These are phyloP conservation scores for Leishmania amazonensis DNA, from an alignment of 208 protist species.

Conservation along the genomic window DNA sequence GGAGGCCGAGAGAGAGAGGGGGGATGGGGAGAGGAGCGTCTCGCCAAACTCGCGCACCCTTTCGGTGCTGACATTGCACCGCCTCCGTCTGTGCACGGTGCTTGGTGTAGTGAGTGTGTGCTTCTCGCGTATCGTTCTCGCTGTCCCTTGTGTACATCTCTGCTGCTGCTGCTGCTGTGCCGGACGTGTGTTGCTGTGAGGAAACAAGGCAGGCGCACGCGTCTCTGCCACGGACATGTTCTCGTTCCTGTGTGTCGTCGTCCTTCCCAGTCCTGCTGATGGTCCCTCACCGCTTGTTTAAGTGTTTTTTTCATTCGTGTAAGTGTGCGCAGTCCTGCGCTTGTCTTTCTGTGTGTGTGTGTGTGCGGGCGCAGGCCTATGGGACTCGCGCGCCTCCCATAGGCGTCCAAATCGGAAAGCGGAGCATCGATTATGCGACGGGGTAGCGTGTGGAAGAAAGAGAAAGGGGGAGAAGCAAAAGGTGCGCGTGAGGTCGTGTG, in stretches of 20 bases:
- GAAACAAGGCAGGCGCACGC: background rate
- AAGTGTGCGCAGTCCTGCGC: background rate
- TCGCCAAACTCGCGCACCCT: background rate
- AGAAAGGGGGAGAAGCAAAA: background rate
- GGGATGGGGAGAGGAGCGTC: background rate
- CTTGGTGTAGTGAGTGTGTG: background rate
- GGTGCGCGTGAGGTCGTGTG: background rate
- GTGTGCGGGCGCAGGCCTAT: background rate
- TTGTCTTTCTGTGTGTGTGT: background rate
- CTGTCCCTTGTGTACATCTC: background rate
- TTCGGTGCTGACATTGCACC: background rate
- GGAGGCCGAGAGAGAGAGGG: background rate
- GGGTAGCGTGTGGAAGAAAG: background rate
- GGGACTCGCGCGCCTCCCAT: background rate
- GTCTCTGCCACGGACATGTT: background rate
- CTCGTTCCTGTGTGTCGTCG: background rate
- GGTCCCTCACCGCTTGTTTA: background rate
- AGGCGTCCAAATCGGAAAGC: too few species aligned
- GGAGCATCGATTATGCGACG: too few species aligned
- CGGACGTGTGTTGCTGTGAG: background rate
- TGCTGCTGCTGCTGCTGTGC: constrained; percentile 6
- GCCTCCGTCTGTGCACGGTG: background rate
- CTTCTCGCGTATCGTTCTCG: constrained; percentile 7
- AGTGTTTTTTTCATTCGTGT: background rate
- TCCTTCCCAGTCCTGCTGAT: background rate